A percentile compares a stretch with the other conserved stretches of the same genome.
phyloP scores from a whole-genome alignment of 2,329 filamentous ascomycete genomes.

The Diplodia intermedia region DNA sequence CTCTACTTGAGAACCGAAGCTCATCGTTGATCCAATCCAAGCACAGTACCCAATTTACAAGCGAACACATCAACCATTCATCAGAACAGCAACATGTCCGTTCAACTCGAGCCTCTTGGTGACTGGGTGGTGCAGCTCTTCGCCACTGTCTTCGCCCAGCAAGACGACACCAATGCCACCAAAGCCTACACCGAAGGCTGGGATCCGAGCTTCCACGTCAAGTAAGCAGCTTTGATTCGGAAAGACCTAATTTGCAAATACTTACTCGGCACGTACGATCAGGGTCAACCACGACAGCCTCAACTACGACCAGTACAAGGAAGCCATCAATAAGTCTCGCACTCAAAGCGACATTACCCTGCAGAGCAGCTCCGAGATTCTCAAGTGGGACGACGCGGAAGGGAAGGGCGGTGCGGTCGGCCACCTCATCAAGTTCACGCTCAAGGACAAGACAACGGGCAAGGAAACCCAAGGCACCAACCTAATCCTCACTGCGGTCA shows the following conservation, averaged over 20 bases:
- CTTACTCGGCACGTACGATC: neutral
- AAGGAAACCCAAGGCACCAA: slow-evolving; percentile 29
- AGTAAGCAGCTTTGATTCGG: neutral
- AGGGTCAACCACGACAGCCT: slow-evolving; percentile 33
- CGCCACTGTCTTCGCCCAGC: slow-evolving; percentile 31
- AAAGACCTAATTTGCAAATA: neutral
- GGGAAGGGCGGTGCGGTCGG: slow-evolving; percentile 30
- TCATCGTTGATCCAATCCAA: neutral
- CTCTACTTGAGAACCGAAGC: neutral
- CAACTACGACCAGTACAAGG: slow-evolving; percentile 33
- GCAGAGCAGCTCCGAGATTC: slow-evolving; percentile 16
- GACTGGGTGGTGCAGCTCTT: slow-evolving; percentile 32
- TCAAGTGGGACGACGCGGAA: slow-evolving; percentile 32
- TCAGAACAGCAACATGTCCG: slow-evolving; percentile 26
- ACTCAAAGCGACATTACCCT: neutral
- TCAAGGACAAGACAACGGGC: slow-evolving; percentile 32
- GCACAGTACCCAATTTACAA: neutral
- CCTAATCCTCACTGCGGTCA: slow-evolving; percentile 31
- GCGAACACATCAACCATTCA: neutral
- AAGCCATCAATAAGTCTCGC: slow-evolving; percentile 4
- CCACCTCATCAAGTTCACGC: slow-evolving; percentile 16
- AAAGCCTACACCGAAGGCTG: slow-evolving; percentile 19
- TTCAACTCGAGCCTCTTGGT: slow-evolving; percentile 28
- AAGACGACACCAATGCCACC: slow-evolving; percentile 3
- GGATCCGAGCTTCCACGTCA: slow-evolving; percentile 31